Conservation (phyloP, 305 asterid species). For the Ilex paraguariensis region DNA sequence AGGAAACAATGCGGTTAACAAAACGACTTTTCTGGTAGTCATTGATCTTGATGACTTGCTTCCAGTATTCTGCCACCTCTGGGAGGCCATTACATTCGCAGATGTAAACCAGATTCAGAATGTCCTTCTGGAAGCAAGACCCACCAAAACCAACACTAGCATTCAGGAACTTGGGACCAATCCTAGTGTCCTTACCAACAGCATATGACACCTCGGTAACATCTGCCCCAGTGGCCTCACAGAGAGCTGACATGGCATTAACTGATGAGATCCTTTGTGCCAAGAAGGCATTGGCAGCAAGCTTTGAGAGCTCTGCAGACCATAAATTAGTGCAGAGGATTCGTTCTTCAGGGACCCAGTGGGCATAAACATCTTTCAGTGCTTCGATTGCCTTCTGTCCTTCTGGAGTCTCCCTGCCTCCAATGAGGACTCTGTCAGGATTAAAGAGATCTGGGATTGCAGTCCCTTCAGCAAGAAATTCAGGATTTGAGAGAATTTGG, state of each 20-base stretch:
- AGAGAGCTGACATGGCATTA: slow-evolving; percentile 91
- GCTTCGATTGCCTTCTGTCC: slow-evolving; percentile 72
- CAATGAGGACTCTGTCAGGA: slow-evolving; percentile 85
- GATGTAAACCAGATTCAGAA: slow-evolving; percentile 76
- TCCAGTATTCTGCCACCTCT: slow-evolving; percentile 92
- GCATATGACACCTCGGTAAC: slow-evolving; percentile 70
- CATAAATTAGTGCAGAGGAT: slow-evolving; percentile 79
- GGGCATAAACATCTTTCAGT: slow-evolving; percentile 70
- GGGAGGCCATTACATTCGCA: slow-evolving; percentile 93
- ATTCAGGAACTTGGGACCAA: slow-evolving; percentile 77
- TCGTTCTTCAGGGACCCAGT: slow-evolving; percentile 72
- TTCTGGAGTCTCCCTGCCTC: slow-evolving; percentile 87
- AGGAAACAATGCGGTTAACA: slow-evolving; percentile 71
- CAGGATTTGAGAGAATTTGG: slow-evolving; percentile 85
- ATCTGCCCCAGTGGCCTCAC: slow-evolving; percentile 91
- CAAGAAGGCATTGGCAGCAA: slow-evolving; percentile 88
- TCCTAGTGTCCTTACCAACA: slow-evolving; percentile 77
- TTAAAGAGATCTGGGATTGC: slow-evolving; percentile 76
- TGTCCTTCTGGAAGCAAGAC: slow-evolving; percentile 94
- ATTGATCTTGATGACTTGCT: slow-evolving; percentile 90
- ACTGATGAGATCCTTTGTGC: slow-evolving; percentile 90
- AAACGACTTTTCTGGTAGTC: slow-evolving; percentile 86
- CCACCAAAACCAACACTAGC: slow-evolving; percentile 93
- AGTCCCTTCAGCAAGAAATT: slow-evolving; percentile 89
- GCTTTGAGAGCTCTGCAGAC: slow-evolving; percentile 95